Evolutionary conservation across 176 grass and related monocot species (phyloP).

Genomic region (Raddia distichophylla): DNA sequence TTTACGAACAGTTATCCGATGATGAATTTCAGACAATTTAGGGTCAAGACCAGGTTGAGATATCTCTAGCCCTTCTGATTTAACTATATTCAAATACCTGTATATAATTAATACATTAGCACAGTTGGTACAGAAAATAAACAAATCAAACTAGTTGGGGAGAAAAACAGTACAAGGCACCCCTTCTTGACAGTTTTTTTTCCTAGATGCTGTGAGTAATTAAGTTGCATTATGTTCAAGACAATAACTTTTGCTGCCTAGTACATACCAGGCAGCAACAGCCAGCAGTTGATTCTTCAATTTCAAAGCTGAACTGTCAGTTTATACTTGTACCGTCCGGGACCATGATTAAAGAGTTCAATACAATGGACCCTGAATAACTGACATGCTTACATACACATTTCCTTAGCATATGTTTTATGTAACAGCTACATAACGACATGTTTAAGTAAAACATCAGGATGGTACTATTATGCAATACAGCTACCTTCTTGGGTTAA

Average conservation of each 20-base stretch:
- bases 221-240: conserved; percentile 17
- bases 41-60: conserved; percentile 86
- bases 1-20: conserved; percentile 78
- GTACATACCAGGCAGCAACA: conserved; percentile 19
- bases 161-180: conserved; percentile 19
- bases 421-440: not conserved
- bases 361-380: not conserved
- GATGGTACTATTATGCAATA: conserved; percentile 26
- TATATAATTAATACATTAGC: conserved; percentile 26
- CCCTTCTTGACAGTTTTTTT: conserved; percentile 27
- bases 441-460: conserved; percentile 7
- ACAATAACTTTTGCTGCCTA: conserved; percentile 7
- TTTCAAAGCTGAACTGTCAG: conserved; percentile 23
- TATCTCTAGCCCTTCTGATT: conserved; percentile 87
- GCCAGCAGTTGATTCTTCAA: conserved; percentile 32
- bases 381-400: not conserved
- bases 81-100: conserved; percentile 85
- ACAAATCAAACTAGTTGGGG: conserved; percentile 17
- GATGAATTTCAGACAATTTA: conserved; percentile 86
- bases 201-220: conserved; percentile 10
- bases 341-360: conserved; percentile 30
- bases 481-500: conserved; percentile 71
- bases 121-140: conserved; percentile 34
- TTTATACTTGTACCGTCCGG: conserved; percentile 34
- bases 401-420: not conserved